Evolutionary conservation across 2,329 filamentous ascomycete species (phyloP), one percentile per base, ranked within the genome.

Genomic region (Proliferodiscus dingleyae): DNA sequence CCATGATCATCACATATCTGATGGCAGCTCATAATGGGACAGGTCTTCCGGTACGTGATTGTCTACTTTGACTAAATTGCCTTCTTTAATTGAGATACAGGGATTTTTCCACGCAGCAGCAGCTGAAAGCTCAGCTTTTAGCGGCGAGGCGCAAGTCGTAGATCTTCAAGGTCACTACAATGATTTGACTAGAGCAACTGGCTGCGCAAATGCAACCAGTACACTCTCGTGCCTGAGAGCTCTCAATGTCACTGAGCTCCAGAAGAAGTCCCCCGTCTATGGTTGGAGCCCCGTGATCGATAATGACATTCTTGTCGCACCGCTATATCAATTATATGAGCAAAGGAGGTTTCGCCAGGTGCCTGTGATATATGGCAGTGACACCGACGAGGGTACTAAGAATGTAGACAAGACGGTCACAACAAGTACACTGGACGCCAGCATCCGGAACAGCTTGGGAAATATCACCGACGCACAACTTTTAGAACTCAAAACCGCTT

Each of bases 1-100:
- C 74, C 5, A 75, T 71, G 1, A 79, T 78, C 6, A 71, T 87
- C 15, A 74, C 71, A 19, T 68, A 83, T 28, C 77, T 85, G 23
- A 69, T 87, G 36, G 77, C 69, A 1, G 73, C 74, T 0, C 71
- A 73, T 40, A 70, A 69, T 4, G 75, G 73, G 10, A 39, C 40
- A 8, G 45, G 47, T 1, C 43, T 51, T 18, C 50, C 50, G 2
- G 45, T 48, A 41, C 10, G 29, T 21, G 15, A 19, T 8, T 33
- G 24, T n/a, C n/a, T n/a, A n/a, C n/a, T n/a, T n/a, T n/a, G n/a
- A n/a, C n/a, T n/a, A n/a, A n/a, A n/a, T n/a, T n/a, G n/a, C n/a
- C n/a, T n/a, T n/a, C n/a, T n/a, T 22, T 15, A 29, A 10, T n/a
- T 28, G 4, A 63, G 72, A 38, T 62, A n/a, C n/a, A 62, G 18